Evolutionary conservation across 148 eudicot genomes (phyloP), one percentile per base, ranked within the genome.

Genomic region (Persicaria maculosa): DNA sequence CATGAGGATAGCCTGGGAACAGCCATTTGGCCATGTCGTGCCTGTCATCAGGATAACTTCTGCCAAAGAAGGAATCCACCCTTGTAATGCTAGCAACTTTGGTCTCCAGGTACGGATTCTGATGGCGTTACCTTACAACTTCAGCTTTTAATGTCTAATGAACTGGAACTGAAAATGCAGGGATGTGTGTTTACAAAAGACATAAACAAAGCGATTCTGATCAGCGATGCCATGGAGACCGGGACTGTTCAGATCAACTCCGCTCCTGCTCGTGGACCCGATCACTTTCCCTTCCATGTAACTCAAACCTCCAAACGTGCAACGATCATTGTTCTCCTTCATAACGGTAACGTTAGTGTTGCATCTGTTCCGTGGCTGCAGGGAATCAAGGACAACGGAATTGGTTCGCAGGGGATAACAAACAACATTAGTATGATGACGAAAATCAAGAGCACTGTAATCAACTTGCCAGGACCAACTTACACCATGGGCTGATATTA

Each of bases 1-100:
- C 75, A 95, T 95, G 98, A 86, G 98, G 77, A 95, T 95, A 5
- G 98, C 98, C 4, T 92, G 98, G 98, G 98, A 95, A 81, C 97
- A 95, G 83, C 98, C 98, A 9, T 95, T 95, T 78, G 98, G 98
- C 4, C 99, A 97, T 0, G 87, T 95, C 62, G 71, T 95, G 83
- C 99, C 99, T 0, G 97, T 95, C 64, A 87, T 95, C 71, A 82
- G 98, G 75, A 95, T 95, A 46, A 91, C 65, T 44, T 87, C 98
- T 1, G 86, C 82, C 25, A 97, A 95, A 85, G 98, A 95, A 92
- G 98, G 98, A 31, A 92, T 95, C 73, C 97, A 92, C 75, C 98
- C 92, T 65, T 95, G 98, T 83, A 94, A 94, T 79, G 97, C 98
- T 52, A 94, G 98, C 88, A 95, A 95, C 74, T 95, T 89, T 43